Evolutionary conservation across 495 filamentous ascomycete species (phyloP).

Genomic region (Xylaria venustula): DNA sequence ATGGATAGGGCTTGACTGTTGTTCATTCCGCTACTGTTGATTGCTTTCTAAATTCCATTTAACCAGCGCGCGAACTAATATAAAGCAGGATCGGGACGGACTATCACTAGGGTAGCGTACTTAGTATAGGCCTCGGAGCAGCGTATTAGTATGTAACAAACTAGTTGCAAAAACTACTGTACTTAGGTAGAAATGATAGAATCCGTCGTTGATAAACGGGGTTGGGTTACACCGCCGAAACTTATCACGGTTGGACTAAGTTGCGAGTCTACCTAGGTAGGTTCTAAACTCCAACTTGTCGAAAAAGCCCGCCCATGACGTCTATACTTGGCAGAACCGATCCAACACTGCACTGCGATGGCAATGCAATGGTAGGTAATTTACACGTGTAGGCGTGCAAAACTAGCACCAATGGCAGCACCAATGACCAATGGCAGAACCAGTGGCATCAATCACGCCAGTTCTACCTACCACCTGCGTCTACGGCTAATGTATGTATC

Average conservation of each 20-base stretch:
- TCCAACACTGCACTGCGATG: background rate
- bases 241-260: background rate
- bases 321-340: background rate
- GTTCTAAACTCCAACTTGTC: background rate
- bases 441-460: slow-evolving; percentile 4
- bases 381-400: background rate
- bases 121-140: too few species aligned
- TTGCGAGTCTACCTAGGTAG: background rate
- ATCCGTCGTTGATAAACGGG: background rate
- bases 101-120: too few species aligned
- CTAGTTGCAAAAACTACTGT: background rate
- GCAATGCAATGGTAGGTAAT: background rate
- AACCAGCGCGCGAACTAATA: too few species aligned
- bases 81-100: too few species aligned
- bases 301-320: background rate
- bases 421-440: background rate
- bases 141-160: background rate
- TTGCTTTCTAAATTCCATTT: too few species aligned
- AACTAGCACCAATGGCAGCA: background rate
- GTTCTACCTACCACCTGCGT: background rate
- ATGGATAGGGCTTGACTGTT: too few species aligned
- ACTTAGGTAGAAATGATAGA: too few species aligned
- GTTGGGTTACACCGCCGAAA: background rate
- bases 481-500: too few species aligned
- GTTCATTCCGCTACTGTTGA: too few species aligned